These are phyloP conservation scores for Tephrocybe sp. DNA, from an alignment of 768 basidiomycete species.

Conservation along the genomic window DNA sequence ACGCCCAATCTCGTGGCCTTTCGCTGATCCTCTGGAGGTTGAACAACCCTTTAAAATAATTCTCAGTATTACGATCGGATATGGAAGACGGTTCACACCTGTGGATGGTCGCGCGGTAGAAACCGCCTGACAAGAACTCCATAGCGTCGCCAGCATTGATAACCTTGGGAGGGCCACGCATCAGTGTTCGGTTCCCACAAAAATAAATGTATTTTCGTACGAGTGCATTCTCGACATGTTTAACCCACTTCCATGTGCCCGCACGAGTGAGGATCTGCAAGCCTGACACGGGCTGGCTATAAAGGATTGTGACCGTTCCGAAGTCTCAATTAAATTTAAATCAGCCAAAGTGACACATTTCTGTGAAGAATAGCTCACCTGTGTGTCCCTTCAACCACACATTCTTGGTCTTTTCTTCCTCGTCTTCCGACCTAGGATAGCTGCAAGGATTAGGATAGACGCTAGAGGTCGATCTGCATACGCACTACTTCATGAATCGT, in stretches of 20 bases:
- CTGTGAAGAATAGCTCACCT: slow-evolving; percentile 23
- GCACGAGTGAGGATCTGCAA: slow-evolving; percentile 44
- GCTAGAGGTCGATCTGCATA: neutral
- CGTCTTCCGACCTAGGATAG: slow-evolving; percentile 41
- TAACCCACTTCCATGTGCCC: slow-evolving; percentile 47
- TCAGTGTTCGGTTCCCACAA: neutral
- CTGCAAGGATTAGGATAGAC: slow-evolving; percentile 20
- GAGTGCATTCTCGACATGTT: slow-evolving; percentile 47
- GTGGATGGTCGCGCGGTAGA: slow-evolving; percentile 46
- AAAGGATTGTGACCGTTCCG: slow-evolving; percentile 45
- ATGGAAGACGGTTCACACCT: slow-evolving; percentile 10
- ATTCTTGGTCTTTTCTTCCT: slow-evolving; percentile 42
- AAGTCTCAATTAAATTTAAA: slow-evolving; percentile 42
- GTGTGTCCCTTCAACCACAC: slow-evolving; percentile 55
- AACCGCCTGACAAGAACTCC: slow-evolving; percentile 46
- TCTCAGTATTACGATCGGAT: neutral
- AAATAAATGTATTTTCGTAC: slow-evolving; percentile 28
- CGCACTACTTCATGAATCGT: slow-evolving; percentile 51
- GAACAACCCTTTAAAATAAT: slow-evolving; percentile 37
- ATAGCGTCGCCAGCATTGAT: slow-evolving; percentile 45
- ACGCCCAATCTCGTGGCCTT: slow-evolving; percentile 41
- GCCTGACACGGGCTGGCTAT: slow-evolving; percentile 48
- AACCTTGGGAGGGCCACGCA: slow-evolving; percentile 4
- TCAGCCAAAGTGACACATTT: neutral
- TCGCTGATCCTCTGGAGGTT: slow-evolving; percentile 45